Evolutionary conservation across 305 asterid genomes (phyloP).

Genomic region (Fraxinus dipetala): DNA sequence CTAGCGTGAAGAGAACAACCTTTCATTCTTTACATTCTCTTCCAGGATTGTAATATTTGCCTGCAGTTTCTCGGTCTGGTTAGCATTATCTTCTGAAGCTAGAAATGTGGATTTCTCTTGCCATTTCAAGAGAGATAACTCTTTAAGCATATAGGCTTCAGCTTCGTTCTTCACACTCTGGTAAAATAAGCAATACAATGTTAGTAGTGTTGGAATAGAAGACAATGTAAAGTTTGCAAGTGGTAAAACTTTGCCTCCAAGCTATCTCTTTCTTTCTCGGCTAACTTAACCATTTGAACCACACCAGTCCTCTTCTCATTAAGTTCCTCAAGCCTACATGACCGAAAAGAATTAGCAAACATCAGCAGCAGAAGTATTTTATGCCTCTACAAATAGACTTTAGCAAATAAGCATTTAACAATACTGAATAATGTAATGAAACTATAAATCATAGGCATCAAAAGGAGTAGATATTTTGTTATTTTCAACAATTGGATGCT

Average conservation of each 20-base stretch:
- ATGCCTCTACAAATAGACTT: not conserved
- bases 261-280: constrained; percentile 94
- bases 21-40: constrained; percentile 64
- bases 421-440: not conserved
- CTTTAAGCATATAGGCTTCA: constrained; percentile 93
- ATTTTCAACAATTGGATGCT: not conserved
- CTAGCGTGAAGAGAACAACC: constrained; percentile 40
- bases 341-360: constrained; percentile 4
- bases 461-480: not conserved
- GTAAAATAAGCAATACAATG: constrained; percentile 12
- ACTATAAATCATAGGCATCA: not conserved
- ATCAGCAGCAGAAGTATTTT: not conserved
- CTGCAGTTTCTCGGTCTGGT: constrained; percentile 55
- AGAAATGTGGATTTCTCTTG: constrained; percentile 83
- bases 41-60: constrained; percentile 57
- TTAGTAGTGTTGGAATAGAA: constrained; percentile 1
- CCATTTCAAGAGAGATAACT: constrained; percentile 78
- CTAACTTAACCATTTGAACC: constrained; percentile 95
- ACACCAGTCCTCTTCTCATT: constrained; percentile 86
- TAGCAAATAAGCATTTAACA: not conserved
- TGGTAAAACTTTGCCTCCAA: constrained; percentile 58
- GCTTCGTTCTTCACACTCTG: constrained; percentile 94
- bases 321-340: constrained; percentile 69
- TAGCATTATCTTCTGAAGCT: constrained; percentile 64
- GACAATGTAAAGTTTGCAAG: constrained; percentile 10